phyloP scores from a whole-genome alignment of 1,284 basidiomycete genomes.

The Irpex rosettiformis region DNA sequence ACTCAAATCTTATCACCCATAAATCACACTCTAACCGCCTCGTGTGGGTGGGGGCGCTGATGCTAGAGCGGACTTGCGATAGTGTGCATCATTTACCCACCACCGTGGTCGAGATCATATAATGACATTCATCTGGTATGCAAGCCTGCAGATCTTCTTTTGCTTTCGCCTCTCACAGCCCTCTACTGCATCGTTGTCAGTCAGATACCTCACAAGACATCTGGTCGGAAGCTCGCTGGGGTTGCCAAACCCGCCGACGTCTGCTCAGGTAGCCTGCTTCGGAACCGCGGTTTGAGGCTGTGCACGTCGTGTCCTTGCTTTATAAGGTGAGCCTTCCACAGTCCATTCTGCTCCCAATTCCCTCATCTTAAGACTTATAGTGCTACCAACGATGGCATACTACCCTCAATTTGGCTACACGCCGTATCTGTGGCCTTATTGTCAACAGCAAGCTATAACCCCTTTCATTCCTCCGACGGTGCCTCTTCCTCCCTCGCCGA shows the following conservation, averaged over 20 bases:
- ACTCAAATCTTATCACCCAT: background rate
- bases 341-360: background rate
- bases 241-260: background rate
- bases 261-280: background rate
- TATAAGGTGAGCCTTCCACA: conserved; percentile 1
- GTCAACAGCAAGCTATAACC: conserved; percentile 23
- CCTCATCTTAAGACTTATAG: background rate
- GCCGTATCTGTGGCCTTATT: conserved; percentile 29
- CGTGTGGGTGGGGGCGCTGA: background rate
- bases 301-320: conserved; percentile 1
- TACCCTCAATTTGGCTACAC: conserved; percentile 23
- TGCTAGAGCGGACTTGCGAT: background rate
- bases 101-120: background rate
- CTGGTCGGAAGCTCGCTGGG: background rate
- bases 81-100: background rate
- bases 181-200: background rate
- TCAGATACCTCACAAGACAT: background rate
- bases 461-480: conserved; percentile 27
- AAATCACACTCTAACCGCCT: background rate
- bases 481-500: conserved; percentile 19
- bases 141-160: background rate
- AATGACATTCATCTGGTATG: background rate
- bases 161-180: background rate
- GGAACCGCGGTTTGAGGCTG: conserved; percentile 7
- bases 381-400: conserved; percentile 17